Percentiles rank a stretch among this genome's conserved stretches.
phyloP scores from a whole-genome alignment of 148 eudicot species.

The Hydrangea macrophylla region DNA sequence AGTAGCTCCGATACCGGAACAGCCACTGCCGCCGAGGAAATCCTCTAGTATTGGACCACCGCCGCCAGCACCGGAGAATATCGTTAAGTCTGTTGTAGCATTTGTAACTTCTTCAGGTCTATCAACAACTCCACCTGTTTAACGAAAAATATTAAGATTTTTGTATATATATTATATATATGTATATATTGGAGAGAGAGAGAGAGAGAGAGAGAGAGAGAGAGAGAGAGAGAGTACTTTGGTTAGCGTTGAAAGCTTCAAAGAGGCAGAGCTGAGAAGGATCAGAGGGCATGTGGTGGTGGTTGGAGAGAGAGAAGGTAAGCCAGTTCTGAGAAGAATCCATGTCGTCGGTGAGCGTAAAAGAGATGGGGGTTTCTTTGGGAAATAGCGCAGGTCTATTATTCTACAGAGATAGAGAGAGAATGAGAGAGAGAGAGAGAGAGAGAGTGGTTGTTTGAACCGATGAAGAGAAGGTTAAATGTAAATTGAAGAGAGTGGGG shows the following conservation, averaged over 20 bases:
- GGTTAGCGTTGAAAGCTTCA: conserved; percentile 18
- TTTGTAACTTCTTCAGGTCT: not conserved
- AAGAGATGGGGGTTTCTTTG: conserved; percentile 19
- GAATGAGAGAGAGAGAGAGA: conserved; percentile 11
- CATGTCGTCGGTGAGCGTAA: conserved; percentile 20
- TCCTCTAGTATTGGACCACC: conserved; percentile 47
- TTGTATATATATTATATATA: not conserved
- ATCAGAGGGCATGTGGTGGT: conserved; percentile 18
- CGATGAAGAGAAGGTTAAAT: conserved; percentile 8
- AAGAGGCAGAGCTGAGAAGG: conserved; percentile 18
- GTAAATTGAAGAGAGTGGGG: not conserved
- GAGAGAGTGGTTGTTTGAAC: conserved; percentile 11
- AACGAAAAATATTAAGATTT: not conserved
- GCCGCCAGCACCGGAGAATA: conserved; percentile 12
- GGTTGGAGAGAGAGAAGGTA: conserved; percentile 44
- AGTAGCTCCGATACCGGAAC: conserved; percentile 5
- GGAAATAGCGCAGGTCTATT: conserved; percentile 19
- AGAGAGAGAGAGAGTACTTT: not conserved
- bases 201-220: conserved; percentile 2
- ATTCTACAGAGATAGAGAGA: conserved; percentile 17
- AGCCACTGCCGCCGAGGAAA: conserved; percentile 31
- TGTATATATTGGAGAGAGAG: no score
- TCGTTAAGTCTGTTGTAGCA: conserved; percentile 14
- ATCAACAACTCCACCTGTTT: conserved; percentile 10
- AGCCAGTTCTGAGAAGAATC: conserved; percentile 43